Conservation (phyloP, 1,284 basidiomycete species). For the Trichosporon faecale region DNA sequence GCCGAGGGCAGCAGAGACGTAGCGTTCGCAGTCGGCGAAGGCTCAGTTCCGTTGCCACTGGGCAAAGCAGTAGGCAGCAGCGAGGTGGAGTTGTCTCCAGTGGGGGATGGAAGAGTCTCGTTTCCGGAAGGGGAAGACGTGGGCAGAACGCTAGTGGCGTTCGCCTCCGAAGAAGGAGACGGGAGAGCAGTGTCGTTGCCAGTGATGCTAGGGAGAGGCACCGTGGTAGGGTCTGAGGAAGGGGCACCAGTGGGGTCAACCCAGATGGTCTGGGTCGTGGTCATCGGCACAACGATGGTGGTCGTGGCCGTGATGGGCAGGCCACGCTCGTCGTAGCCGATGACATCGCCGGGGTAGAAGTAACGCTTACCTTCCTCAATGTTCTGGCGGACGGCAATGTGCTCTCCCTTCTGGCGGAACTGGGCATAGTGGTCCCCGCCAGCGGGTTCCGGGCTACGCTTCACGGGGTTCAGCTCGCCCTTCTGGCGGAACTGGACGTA, state of each 20-base stretch:
- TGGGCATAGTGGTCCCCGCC: conserved; percentile 24
- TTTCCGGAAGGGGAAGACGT: conserved; percentile 9
- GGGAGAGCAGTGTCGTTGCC: conserved; percentile 6
- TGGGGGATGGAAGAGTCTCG: conserved; percentile 4
- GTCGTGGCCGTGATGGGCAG: conserved; percentile 49
- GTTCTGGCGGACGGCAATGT: not conserved
- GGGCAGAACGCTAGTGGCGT: conserved; percentile 1
- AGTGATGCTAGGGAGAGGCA: conserved; percentile 2
- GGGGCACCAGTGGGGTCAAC: conserved; percentile 31
- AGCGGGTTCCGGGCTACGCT: conserved; percentile 12
- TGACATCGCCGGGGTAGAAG: conserved; percentile 2
- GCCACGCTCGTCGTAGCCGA: conserved; percentile 37
- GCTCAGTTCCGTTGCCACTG: not conserved
- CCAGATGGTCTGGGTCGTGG: conserved; percentile 46
- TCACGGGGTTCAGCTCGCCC: not conserved
- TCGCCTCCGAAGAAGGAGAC: not conserved
- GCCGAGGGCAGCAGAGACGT: not conserved
- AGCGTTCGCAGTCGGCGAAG: not conserved
- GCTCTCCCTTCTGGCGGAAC: conserved; percentile 10
- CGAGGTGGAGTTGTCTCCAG: not conserved
- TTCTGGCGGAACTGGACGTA: conserved; percentile 18
- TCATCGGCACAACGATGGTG: conserved; percentile 43
- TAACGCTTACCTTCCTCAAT: conserved; percentile 10
- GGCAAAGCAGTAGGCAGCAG: not conserved
- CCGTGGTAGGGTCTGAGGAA: not conserved